Evolutionary conservation across 2,329 filamentous ascomycete species (phyloP).

Genomic region (Pseudopyrenochaeta lycopersici): DNA sequence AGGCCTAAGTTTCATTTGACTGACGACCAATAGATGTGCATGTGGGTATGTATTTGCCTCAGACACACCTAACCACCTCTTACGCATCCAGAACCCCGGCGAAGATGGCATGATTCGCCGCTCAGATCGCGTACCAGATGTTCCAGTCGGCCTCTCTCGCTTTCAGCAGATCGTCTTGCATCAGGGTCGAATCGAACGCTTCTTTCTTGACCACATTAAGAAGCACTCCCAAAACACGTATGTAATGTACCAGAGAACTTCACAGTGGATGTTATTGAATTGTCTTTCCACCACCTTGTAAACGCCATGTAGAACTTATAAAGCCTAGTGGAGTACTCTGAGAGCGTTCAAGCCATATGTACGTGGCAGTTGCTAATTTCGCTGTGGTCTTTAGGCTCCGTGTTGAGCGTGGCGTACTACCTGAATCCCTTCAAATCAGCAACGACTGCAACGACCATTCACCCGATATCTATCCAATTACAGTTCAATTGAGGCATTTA

Average conservation of each 20-base stretch:
- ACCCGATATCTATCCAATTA: slow-evolving; percentile 65
- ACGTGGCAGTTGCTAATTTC: too few species aligned
- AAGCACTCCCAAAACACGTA: slow-evolving; percentile 60
- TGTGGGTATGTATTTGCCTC: slow-evolving; percentile 42
- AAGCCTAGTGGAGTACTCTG: not conserved
- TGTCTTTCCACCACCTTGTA: too few species aligned
- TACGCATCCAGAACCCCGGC: slow-evolving; percentile 64
- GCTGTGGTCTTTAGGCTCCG: slow-evolving; percentile 46
- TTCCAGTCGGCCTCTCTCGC: slow-evolving; percentile 66
- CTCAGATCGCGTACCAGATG: slow-evolving; percentile 70
- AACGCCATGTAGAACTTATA: not conserved
- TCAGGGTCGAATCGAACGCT: slow-evolving; percentile 74
- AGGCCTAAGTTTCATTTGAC: slow-evolving; percentile 53
- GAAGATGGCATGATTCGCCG: slow-evolving; percentile 65
- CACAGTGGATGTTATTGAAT: too few species aligned
- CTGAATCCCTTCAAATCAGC: slow-evolving; percentile 64
- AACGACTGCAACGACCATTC: slow-evolving; percentile 58
- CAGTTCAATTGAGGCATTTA: slow-evolving; percentile 66
- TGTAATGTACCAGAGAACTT: not conserved
- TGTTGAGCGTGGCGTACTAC: slow-evolving; percentile 67
- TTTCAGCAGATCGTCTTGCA: slow-evolving; percentile 75
- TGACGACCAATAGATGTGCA: slow-evolving; percentile 41
- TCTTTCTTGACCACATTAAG: slow-evolving; percentile 70
- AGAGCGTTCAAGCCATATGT: too few species aligned
- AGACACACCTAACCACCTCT: not conserved